phyloP scores from a whole-genome alignment of 78 protist species.

The Anaeramoeba flamelloides region DNA sequence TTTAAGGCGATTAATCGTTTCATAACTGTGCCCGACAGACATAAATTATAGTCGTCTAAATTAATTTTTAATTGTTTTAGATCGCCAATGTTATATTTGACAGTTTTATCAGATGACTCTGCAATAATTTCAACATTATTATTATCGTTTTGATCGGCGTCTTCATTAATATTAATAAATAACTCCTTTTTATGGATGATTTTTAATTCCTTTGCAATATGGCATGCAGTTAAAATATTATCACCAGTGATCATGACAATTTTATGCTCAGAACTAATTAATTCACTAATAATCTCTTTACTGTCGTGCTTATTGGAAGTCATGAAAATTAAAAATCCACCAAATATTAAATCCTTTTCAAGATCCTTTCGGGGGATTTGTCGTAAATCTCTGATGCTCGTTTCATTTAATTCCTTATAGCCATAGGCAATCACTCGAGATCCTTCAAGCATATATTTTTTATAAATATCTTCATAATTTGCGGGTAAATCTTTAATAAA shows the following conservation, averaged over 20 bases:
- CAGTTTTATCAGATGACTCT: background rate
- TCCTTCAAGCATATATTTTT: background rate
- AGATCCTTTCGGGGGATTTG: conserved; percentile 29
- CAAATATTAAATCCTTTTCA: conserved; percentile 64
- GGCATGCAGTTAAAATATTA: conserved; percentile 66
- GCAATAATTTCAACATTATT: background rate
- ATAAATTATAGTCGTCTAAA: conserved; percentile 8
- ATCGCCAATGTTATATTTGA: background rate
- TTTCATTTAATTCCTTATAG: conserved; percentile 6
- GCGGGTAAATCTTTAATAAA: background rate
- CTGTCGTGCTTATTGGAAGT: background rate
- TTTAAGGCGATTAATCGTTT: background rate
- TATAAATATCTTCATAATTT: background rate
- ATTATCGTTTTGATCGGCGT: background rate
- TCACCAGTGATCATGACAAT: conserved; percentile 97
- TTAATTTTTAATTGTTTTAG: background rate
- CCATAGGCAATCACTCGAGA: conserved; percentile 70
- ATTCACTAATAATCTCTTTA: background rate
- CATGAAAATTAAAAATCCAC: conserved; percentile 66
- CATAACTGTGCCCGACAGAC: conserved; percentile 8
- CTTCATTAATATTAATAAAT: background rate
- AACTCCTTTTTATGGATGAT: conserved; percentile 13
- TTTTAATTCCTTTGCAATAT: conserved; percentile 63
- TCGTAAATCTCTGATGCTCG: background rate
- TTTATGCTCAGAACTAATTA: conserved; percentile 43